phyloP scores from a whole-genome alignment of 495 filamentous ascomycete species.

The Chaetomium tenue region DNA sequence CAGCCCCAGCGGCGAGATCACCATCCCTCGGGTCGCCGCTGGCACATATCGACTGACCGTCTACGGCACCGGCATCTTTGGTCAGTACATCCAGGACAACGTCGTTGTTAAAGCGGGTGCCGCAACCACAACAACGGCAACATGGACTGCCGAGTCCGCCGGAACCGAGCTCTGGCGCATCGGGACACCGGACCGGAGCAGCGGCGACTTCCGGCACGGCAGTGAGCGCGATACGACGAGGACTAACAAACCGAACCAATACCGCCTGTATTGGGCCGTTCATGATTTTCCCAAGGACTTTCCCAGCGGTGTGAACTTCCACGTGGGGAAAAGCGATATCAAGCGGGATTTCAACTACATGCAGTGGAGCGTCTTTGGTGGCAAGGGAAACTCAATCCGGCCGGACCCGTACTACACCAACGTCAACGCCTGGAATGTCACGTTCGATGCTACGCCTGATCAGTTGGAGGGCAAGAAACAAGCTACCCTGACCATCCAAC shows the following conservation, averaged over 20 bases:
- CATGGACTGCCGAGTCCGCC: slow-evolving; percentile 8
- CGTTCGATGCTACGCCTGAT: neutral
- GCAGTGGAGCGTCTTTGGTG: slow-evolving; percentile 9
- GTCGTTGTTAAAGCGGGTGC: neutral
- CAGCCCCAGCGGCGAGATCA: neutral
- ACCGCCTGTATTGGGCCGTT: slow-evolving; percentile 9
- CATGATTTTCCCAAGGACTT: slow-evolving; percentile 13
- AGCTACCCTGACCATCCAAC: slow-evolving; percentile 1
- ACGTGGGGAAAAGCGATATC: slow-evolving; percentile 7
- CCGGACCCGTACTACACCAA: slow-evolving; percentile 11
- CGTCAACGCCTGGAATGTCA: slow-evolving; percentile 4
- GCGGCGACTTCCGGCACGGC: slow-evolving; percentile 11
- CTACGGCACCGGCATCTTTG: slow-evolving; percentile 11
- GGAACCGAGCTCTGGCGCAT: slow-evolving; percentile 8
- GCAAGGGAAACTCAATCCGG: neutral
- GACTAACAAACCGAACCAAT: slow-evolving; percentile 5
- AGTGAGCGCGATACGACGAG: neutral
- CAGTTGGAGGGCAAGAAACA: neutral
- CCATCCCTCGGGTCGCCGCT: slow-evolving; percentile 10
- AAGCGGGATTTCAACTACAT: slow-evolving; percentile 12
- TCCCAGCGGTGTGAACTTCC: slow-evolving; percentile 1
- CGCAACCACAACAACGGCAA: slow-evolving; percentile 7
- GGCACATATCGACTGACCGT: slow-evolving; percentile 2
- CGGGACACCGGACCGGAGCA: neutral
- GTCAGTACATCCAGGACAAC: slow-evolving; percentile 5